These are phyloP conservation scores for Podospora pseudopauciseta DNA, from an alignment of 495 filamentous ascomycete species.

Conservation along the genomic window DNA sequence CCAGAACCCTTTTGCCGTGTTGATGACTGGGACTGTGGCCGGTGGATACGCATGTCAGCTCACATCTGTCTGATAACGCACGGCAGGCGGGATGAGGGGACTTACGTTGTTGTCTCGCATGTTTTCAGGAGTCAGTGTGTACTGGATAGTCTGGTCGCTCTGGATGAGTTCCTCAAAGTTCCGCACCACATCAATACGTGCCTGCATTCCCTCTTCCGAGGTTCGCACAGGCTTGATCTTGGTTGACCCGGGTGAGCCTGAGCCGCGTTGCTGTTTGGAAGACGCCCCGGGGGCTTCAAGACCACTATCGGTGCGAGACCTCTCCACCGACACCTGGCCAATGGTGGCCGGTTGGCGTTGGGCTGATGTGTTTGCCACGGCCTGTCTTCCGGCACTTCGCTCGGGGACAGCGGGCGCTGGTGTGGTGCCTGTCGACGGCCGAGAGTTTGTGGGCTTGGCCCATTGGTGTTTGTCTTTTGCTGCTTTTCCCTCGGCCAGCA, in stretches of 20 bases:
- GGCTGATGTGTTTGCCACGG: constrained; percentile 22
- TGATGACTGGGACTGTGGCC: constrained; percentile 24
- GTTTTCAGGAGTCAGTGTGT: constrained; percentile 83
- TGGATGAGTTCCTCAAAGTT: constrained; percentile 85
- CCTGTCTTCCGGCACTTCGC: constrained; percentile 35
- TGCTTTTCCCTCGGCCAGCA: constrained; percentile 27
- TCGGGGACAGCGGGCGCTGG: constrained; percentile 39
- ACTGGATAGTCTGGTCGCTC: constrained; percentile 88
- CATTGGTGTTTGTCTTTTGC: constrained; percentile 12
- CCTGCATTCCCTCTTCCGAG: constrained; percentile 49
- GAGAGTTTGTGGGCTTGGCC: constrained; percentile 3
- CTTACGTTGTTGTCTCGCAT: constrained; percentile 83
- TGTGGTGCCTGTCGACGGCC: constrained; percentile 14
- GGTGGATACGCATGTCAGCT: constrained; percentile 22
- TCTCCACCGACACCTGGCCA: constrained; percentile 33
- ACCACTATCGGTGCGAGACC: constrained; percentile 22
- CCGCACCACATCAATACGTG: constrained; percentile 40
- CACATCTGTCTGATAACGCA: background rate
- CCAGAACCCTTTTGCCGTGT: constrained; percentile 31
- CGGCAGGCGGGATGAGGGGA: background rate
- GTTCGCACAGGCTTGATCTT: constrained; percentile 46
- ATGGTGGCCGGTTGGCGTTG: constrained; percentile 31
- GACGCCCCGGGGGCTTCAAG: constrained; percentile 16
- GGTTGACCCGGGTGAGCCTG: constrained; percentile 40
- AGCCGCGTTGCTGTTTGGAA: constrained; percentile 30